Evolutionary conservation across 2,329 filamentous ascomycete genomes (phyloP).

Genomic region (Aspergillus quadrilineatus): DNA sequence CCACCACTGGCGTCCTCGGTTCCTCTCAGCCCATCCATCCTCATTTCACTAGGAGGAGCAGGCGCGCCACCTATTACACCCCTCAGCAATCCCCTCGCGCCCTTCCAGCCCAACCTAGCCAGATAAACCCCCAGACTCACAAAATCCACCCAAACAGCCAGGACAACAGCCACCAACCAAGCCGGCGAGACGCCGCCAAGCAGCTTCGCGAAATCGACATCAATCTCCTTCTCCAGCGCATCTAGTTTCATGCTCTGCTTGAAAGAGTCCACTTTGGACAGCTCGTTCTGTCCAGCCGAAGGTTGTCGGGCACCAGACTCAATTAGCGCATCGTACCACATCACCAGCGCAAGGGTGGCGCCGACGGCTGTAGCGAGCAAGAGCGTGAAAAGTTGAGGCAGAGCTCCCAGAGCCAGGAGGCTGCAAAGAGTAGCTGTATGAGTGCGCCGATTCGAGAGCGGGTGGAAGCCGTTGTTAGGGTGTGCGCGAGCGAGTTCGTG

Average conservation of each 20-base stretch:
- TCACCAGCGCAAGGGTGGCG: constrained; percentile 5
- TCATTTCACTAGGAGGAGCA: neutral
- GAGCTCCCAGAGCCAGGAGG: constrained; percentile 17
- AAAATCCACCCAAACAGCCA: constrained; percentile 17
- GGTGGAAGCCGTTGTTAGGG: constrained; percentile 13
- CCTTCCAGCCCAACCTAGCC: neutral
- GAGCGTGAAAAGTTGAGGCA: constrained; percentile 6
- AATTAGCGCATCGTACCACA: constrained; percentile 11
- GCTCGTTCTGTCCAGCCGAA: too few species aligned
- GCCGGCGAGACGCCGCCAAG: constrained; percentile 16
- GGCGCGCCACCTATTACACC: neutral
- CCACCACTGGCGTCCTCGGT: too few species aligned
- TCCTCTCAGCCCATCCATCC: too few species aligned
- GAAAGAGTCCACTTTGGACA: too few species aligned
- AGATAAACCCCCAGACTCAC: constrained; percentile 17
- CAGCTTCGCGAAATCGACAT: constrained; percentile 8
- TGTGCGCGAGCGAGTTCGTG: constrained; percentile 12
- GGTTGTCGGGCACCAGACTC: too few species aligned
- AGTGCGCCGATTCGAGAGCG: constrained; percentile 11
- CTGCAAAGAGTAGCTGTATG: constrained; percentile 6
- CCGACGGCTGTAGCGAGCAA: constrained; percentile 17
- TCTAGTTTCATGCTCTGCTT: constrained; percentile 1
- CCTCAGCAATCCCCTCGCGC: neutral
- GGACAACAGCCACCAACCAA: constrained; percentile 14
- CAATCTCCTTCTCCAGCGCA: constrained; percentile 8